phyloP scores from a whole-genome alignment of 495 filamentous ascomycete genomes.

The Lophiostoma macrostomum region DNA sequence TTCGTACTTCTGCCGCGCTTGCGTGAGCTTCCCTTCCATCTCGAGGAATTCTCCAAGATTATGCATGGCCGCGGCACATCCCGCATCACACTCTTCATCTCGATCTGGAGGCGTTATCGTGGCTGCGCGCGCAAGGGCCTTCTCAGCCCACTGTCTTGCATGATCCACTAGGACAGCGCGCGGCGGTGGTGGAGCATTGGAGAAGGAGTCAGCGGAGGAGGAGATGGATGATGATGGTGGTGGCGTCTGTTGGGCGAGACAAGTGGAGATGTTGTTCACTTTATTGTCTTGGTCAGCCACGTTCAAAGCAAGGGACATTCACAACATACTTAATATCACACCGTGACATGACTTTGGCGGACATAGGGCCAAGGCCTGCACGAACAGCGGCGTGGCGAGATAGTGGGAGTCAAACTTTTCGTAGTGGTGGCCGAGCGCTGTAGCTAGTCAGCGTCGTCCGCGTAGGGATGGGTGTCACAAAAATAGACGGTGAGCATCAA shows the following conservation, averaged over 20 bases:
- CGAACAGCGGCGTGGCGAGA: conserved; percentile 80
- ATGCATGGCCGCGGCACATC: conserved; percentile 77
- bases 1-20: conserved; percentile 61
- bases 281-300: not conserved
- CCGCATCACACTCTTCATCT: conserved; percentile 79
- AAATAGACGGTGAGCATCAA: conserved; percentile 8
- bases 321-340: conserved; percentile 63
- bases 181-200: conserved; percentile 32
- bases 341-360: conserved; percentile 61
- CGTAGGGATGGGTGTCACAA: not conserved
- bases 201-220: conserved; percentile 9
- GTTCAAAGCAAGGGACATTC: not conserved
- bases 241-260: conserved; percentile 62
- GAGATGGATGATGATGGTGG: conserved; percentile 32
- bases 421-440: conserved; percentile 72
- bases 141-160: conserved; percentile 70
- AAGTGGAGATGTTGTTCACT: conserved; percentile 72
- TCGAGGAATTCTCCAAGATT: conserved; percentile 82
- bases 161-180: conserved; percentile 55
- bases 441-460: conserved; percentile 11
- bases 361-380: conserved; percentile 70
- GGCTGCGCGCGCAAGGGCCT: conserved; percentile 61
- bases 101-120: conserved; percentile 57
- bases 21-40: conserved; percentile 59
- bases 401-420: conserved; percentile 64